Evolutionary conservation across 2,329 filamentous ascomycete species (phyloP).

Genomic region (Sphaerostilbella broomeana): DNA sequence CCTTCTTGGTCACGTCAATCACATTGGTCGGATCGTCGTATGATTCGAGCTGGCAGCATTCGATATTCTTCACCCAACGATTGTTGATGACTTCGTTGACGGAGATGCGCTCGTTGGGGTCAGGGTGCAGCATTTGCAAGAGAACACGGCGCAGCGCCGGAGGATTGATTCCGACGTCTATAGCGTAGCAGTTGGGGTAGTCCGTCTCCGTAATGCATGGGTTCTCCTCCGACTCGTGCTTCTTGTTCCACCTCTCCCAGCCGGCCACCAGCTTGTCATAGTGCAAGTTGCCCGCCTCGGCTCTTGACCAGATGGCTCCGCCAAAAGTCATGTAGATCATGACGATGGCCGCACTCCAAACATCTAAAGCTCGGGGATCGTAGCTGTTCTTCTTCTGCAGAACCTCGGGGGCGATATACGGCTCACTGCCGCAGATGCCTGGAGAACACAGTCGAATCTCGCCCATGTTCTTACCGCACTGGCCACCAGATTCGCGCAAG

Average conservation of each 20-base stretch:
- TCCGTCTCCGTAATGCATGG: slow-evolving; percentile 46
- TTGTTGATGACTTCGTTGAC: slow-evolving; percentile 64
- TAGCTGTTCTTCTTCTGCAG: slow-evolving; percentile 57
- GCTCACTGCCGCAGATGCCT: slow-evolving; percentile 76
- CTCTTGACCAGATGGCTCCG: slow-evolving; percentile 68
- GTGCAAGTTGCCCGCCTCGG: slow-evolving; percentile 47
- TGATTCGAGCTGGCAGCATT: slow-evolving; percentile 70
- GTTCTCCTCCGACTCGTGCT: slow-evolving; percentile 34
- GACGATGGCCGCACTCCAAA: slow-evolving; percentile 80
- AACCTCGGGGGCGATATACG: slow-evolving; percentile 84
- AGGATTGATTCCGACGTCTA: slow-evolving; percentile 61
- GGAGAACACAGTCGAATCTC: slow-evolving; percentile 66
- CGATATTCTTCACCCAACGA: slow-evolving; percentile 66
- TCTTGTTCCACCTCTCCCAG: slow-evolving; percentile 62
- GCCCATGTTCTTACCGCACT: slow-evolving; percentile 67
- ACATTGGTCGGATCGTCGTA: slow-evolving; percentile 56
- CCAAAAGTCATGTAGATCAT: slow-evolving; percentile 71
- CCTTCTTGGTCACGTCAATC: slow-evolving; percentile 57
- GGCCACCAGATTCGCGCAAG: slow-evolving; percentile 62
- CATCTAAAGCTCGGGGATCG: slow-evolving; percentile 73
- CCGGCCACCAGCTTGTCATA: slow-evolving; percentile 60
- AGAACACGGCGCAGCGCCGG: slow-evolving; percentile 64
- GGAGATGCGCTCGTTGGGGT: slow-evolving; percentile 62
- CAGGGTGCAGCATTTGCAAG: slow-evolving; percentile 75
- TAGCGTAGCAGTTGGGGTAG: slow-evolving; percentile 58